Evolutionary conservation across 192 early-diverging fungal genomes (phyloP), one percentile per base, ranked within the genome.

Genomic region (Spinellus fusiger): DNA sequence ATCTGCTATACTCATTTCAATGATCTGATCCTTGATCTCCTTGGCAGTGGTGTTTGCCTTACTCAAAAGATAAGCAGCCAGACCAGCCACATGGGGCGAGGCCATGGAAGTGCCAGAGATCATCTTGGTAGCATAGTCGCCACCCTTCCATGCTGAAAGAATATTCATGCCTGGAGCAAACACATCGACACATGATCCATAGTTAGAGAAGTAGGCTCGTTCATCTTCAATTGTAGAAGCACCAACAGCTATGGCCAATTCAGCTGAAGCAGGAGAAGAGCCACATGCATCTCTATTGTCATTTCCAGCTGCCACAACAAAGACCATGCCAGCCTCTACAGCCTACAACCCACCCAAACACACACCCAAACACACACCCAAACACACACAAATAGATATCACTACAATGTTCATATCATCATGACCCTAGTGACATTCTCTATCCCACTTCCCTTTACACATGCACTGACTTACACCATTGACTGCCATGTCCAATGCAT

Each of bases 291-390:
- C 92, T 33, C 77, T 71, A 55, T 89, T 87, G 66, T 90, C 86
- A 68, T 96, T 96, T 22, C 93, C 93, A 2, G 93, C 93, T 20
- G 93, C 93, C 10, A 96, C 93, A 20, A 90, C 91, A 67, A 93
- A 93, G 51, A 85, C 81, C 6, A 95, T 73, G 49, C 87, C 87
- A 26, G 78, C 74, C 33, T 79, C 77, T 13, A 84, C 83, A 28
- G 90, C 86, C 66, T 68, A 62, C 20, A 27, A 86, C 88, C 48
- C 23, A 12, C 40, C 2, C 40, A 44, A 44, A 44, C 13, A 44
- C 13, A 44, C 3, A 44, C 3, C 40, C 13, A 44, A 44, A 44
- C 15, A 44, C 18, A 44, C 18, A n/a, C n/a, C n/a, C n/a, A 18
- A 44, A 12, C 40, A 44, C 13, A 44, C 1, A 3, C 18, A n/a